Evolutionary conservation across 148 eudicot species (phyloP), one percentile per base, ranked within the genome.

Genomic region (Dysphania ambrosioides): DNA sequence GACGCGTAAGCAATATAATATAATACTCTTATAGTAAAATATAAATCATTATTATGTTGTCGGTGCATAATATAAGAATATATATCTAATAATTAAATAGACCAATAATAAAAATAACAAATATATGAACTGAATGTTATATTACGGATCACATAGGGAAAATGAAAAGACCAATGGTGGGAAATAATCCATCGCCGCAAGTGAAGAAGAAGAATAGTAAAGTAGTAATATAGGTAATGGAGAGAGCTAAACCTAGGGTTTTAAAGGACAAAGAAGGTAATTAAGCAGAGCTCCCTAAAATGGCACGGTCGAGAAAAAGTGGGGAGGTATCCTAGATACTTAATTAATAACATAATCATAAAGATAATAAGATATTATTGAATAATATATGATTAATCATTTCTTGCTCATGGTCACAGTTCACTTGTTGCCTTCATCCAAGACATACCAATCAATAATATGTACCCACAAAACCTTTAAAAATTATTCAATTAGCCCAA

Each of bases 391-490:
- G 11, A 64, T 32, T 18, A 64, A 5, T 11, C 53, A 5, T 13
- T 47, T 47, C 0, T 47, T 47, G 41, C 73, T 68, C n/a, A 35
- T 61, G 51, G 74, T 73, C 82, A 74, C 74, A 74, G 47, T 67
- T 79, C 74, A 79, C 26, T 47, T 79, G 82, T 71, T 73, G 29
- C 69, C 31, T 68, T 73, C 35, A 79, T 74, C 55, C 78, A 74
- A 74, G 81, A 79, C 81, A 79, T 73, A 55, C 38, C 69, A 61
- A 79, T 73, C 77, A 68, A 79, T 73, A 61, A 73, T 59, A 59
- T 55, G 82, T 63, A 56, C 74, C 82, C 53, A 69, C 74, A 61
- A 68, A 73, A 58, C 30, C 19, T 62, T 41, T 18, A 21, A 44
- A 64, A 38, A 29, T 31, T 60, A 59, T 44, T 62, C 26, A 26